Percentiles rank a stretch among this genome's conserved stretches.
Evolutionary conservation across 2,329 filamentous ascomycete species (phyloP).

Genomic region (Thelonectria blattea): DNA sequence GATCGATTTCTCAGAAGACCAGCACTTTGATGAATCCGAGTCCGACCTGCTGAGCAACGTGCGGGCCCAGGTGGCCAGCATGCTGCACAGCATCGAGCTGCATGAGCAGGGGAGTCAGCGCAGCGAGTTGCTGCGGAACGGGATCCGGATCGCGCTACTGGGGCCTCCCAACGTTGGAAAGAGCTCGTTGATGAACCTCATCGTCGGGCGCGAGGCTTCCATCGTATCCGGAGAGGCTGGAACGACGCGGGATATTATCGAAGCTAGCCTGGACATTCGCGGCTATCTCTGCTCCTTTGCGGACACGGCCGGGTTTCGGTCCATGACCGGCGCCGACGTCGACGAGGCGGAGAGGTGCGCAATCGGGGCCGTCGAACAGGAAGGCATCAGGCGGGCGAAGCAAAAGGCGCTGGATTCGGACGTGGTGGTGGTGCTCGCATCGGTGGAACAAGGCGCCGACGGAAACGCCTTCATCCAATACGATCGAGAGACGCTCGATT

Average conservation of each 20-base stretch:
- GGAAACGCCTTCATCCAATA: conserved; percentile 52
- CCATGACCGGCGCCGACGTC: conserved; percentile 36
- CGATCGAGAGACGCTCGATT: conserved; percentile 60
- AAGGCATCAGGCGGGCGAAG: conserved; percentile 88
- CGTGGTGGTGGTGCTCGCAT: conserved; percentile 80
- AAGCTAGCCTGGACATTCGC: conserved; percentile 85
- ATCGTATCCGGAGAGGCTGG: conserved; percentile 94
- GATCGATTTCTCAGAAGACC: conserved; percentile 97
- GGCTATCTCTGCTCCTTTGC: conserved; percentile 94
- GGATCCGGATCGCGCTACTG: conserved; percentile 84
- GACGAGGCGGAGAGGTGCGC: conserved; percentile 25
- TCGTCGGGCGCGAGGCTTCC: conserved; percentile 90
- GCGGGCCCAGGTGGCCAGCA: conserved; percentile 63
- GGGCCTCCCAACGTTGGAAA: conserved; percentile 96
- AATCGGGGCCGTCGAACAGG: conserved; percentile 80
- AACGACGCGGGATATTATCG: conserved; percentile 92
- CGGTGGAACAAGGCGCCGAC: conserved; percentile 62
- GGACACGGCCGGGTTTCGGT: conserved; percentile 89
- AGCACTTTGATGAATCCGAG: conserved; percentile 92
- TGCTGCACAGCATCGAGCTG: conserved; percentile 67
- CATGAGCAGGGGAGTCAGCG: conserved; percentile 80
- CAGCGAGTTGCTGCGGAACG: conserved; percentile 82
- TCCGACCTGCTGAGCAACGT: conserved; percentile 74
- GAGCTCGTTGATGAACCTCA: conserved; percentile 87
- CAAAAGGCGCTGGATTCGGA: conserved; percentile 83